phyloP scores from a whole-genome alignment of 2,329 filamentous ascomycete genomes.

The Aspergillus felis region DNA sequence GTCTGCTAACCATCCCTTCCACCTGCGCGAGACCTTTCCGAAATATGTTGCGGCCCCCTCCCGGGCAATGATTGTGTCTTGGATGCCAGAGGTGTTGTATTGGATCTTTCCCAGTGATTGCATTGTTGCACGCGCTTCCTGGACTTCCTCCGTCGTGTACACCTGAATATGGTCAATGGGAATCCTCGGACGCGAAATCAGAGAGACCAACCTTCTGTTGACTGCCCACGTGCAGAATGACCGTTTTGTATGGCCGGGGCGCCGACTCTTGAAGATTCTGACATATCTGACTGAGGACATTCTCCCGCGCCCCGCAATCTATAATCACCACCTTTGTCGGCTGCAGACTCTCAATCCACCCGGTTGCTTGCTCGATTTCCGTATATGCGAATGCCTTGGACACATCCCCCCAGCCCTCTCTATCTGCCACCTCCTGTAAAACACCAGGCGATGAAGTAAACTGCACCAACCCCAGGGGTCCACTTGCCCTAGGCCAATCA shows the following conservation, averaged over 20 bases:
- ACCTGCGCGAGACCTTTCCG: not conserved
- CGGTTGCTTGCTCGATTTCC: not conserved
- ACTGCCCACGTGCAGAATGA: conserved; percentile 2
- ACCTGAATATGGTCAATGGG: conserved; percentile 2
- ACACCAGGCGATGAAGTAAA: conserved; percentile 6
- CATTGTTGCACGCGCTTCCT: not conserved
- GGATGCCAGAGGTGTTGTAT: conserved; percentile 8
- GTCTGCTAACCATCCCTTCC: conserved; percentile 8
- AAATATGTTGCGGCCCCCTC: conserved; percentile 2
- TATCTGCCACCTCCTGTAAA: not conserved
- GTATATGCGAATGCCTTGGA: conserved; percentile 2
- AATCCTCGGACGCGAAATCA: not conserved
- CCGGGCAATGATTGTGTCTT: conserved; percentile 1
- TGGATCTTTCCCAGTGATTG: conserved; percentile 6
- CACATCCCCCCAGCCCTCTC: not conserved
- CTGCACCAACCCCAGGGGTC: conserved; percentile 9
- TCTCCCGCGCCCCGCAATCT: conserved; percentile 4
- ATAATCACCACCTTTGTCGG: conserved; percentile 8
- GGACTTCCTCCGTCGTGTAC: conserved; percentile 3
- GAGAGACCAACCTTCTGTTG: conserved; percentile 1
- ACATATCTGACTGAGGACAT: not conserved
- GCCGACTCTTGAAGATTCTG: not conserved
- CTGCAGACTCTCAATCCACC: conserved; percentile 6
- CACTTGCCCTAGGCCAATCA: not conserved
- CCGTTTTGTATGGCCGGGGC: not conserved